Conservation (phyloP, 2,329 filamentous ascomycete species). For the Aureobasidium sp. region DNA sequence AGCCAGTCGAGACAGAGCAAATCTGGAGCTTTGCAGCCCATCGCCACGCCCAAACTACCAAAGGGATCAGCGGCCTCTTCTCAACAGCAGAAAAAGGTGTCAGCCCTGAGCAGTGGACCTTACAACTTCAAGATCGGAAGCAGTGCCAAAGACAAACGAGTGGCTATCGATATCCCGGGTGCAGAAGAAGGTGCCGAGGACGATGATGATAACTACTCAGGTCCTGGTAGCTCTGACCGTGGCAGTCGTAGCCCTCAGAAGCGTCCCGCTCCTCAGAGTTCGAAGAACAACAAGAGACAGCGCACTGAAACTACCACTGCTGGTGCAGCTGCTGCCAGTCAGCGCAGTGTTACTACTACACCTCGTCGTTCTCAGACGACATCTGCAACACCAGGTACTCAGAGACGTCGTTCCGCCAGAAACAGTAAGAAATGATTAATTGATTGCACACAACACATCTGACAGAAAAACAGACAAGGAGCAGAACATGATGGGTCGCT, state of each 20-base stretch:
- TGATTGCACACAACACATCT: background rate
- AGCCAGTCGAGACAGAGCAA: conserved; percentile 6
- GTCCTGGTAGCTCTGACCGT: background rate
- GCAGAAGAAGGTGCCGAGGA: background rate
- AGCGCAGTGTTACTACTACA: background rate
- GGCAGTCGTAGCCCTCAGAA: background rate
- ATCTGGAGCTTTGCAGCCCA: background rate
- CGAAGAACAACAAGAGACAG: conserved; percentile 2
- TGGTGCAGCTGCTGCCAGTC: background rate
- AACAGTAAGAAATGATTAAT: background rate
- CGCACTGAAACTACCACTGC: background rate
- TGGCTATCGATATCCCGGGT: background rate
- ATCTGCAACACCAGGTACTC: background rate
- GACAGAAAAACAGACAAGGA: conserved; percentile 11
- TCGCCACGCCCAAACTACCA: background rate
- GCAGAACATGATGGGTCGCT: conserved; percentile 16
- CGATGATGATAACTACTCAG: background rate
- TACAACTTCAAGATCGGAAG: conserved; percentile 14
- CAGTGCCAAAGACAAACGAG: background rate
- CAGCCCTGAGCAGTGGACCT: conserved; percentile 16
- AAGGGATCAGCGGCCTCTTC: background rate
- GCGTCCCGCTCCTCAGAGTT: background rate
- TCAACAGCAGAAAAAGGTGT: conserved; percentile 4
- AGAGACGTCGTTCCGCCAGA: conserved; percentile 14
- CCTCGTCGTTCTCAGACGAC: background rate